Base-by-base conservation (phyloP, 1,284 basidiomycete genomes). In the Rhodofomes roseus region DNA sequence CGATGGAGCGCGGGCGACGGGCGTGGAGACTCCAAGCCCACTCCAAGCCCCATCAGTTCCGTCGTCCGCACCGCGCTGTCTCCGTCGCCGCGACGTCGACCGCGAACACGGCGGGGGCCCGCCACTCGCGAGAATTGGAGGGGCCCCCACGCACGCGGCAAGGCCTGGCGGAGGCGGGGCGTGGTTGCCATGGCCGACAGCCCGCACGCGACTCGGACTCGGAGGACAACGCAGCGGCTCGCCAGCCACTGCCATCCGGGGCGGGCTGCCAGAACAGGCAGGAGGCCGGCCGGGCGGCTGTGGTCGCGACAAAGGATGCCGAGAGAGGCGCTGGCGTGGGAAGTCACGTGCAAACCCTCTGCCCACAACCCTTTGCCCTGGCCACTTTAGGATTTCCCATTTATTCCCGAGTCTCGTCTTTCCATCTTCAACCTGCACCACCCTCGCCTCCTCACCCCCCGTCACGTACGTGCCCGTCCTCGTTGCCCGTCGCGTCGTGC, bases 361-460 rank as follows among this genome's bases (percentile, higher is more conserved):
- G 71, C 71, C 71, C 71, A 70, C 61, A 79, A 80, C 78, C 78
- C 78, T 80, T 68, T 80, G 79, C 79, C 78, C 78, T 73, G 74
- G 69, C 70, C 72, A 71, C 70, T 73, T 77, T 80, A 79, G 80
- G 78, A 76, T 78, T 79, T 79, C 74, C 67, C 72, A 70, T 74
- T 76, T 78, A 77, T 78, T 76, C 76, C 68, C 50, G 31, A 52
- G 67, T 63, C 68, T 70, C 68, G 62, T 61, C 62, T 71, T 70
- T 73, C 76, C 76, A 41, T 37, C 31, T 29, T 39, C 46, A 34
- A 52, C 34, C 20, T 36, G 25, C 50, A n/a, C 50, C 18, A 11
- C 50, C 29, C 44, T 8, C 36, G 16, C 36, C 34, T n/a, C 40
- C 34, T 20, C 34, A 40, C 31, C 1, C 20, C 43, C 34, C 36